Base-by-base conservation (phyloP, 2,329 filamentous ascomycete species). In the Aspergillus chevalieri region DNA sequence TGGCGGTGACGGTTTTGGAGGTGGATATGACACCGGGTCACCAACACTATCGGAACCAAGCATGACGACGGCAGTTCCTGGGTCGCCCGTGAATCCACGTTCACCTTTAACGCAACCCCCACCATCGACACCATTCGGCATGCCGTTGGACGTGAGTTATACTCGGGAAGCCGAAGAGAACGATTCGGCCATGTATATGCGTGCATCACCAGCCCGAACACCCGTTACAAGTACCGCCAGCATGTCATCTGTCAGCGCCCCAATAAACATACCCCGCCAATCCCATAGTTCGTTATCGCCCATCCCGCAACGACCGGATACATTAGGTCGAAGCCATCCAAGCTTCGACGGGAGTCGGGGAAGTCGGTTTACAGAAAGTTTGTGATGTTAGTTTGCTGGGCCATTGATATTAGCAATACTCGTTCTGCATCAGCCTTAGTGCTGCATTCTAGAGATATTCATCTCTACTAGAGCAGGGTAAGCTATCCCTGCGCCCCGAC, bases 1-100 rank as follows among this genome's bases (percentile, higher is more conserved):
- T 21, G 73, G 73, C 9, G 74, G 74, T 24, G 73, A 76, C 53
- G 73, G 72, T 1, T 76, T 70, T 54, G 72, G 72, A 24, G 68
- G 69, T 17, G 60, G 61, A 8, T 47, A 65, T 5, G 64, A 61
- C 43, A 63, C 59, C 17, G 60, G 61, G 19, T 67, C 65, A 8
- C 67, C 67, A 10, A 65, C 62, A 10, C 47, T 55, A 3, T 59
- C 62, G 12, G 62, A 60, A 26, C 52, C 55, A 12, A 60, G 55
- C 46, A 50, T 52, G n/a, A 56, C 54, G 1, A 53, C 53, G 1
- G 56, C 61, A 3, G 57, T 49, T 51, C 61, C 47, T 38, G 59
- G 50, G 17, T 59, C 64, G 5, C 62, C 65, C 7, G 57, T 54
- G 3, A 54, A 56, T 2, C 56, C 59, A 2, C 51, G 57, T 34